A percentile compares a stretch with the other conserved stretches of the same genome.
Conservation (phyloP, 2,329 filamentous ascomycete genomes). For the Dactylonectria estremocensis region DNA sequence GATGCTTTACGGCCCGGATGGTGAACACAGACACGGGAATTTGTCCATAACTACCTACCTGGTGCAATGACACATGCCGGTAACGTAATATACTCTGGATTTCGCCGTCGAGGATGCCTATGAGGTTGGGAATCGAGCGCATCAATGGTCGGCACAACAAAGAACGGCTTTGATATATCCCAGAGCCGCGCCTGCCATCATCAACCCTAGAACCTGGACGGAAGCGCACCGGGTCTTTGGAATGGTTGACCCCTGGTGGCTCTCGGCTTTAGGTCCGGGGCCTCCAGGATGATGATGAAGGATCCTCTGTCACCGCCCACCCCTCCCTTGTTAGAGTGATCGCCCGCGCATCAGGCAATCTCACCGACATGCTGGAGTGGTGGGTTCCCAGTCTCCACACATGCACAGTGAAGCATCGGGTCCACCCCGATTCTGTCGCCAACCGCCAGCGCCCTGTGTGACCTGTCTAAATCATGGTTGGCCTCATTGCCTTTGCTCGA, state of each 20-base stretch:
- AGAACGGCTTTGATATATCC: slow-evolving; percentile 16
- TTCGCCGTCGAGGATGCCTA: background rate
- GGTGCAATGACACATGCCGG: background rate
- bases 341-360: slow-evolving; percentile 44
- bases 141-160: slow-evolving; percentile 33
- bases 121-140: slow-evolving; percentile 16
- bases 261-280: slow-evolving; percentile 4
- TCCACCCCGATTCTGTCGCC: slow-evolving; percentile 30
- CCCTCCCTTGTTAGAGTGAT: slow-evolving; percentile 42
- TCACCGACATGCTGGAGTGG: slow-evolving; percentile 44
- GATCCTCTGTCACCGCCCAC: slow-evolving; percentile 29
- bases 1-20: slow-evolving; percentile 30
- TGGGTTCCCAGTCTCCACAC: slow-evolving; percentile 41
- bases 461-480: background rate
- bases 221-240: slow-evolving; percentile 43
- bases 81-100: background rate
- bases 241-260: slow-evolving; percentile 38
- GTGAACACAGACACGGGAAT: slow-evolving; percentile 32
- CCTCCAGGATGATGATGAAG: slow-evolving; percentile 22
- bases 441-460: background rate
- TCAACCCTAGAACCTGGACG: slow-evolving; percentile 38
- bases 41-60: background rate
- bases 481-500: background rate
- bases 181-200: slow-evolving; percentile 36
- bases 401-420: slow-evolving; percentile 6